These are phyloP conservation scores for Ambrosia artemisiifolia DNA, from an alignment of 129 eudicot genomes.

Conservation along the genomic window DNA sequence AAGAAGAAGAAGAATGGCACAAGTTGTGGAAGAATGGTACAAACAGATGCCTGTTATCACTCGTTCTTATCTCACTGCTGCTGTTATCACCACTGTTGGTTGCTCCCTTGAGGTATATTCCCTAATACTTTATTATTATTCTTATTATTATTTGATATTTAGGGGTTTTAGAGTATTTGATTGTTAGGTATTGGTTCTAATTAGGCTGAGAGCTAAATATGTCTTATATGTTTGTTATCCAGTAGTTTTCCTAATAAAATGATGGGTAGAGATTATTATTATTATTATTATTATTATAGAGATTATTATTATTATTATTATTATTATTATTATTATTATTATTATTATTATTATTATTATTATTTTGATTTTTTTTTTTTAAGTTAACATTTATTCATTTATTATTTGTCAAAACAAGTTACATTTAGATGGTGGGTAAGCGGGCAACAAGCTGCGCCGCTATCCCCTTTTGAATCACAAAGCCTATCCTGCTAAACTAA, in stretches of 20 bases:
- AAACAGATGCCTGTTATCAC: slow-evolving; percentile 91
- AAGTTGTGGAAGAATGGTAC: slow-evolving; percentile 91
- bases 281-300: too few species aligned
- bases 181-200: not conserved
- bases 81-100: slow-evolving; percentile 70
- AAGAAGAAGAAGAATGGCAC: slow-evolving; percentile 59
- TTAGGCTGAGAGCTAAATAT: not conserved
- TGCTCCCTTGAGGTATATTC: slow-evolving; percentile 88
- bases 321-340: too few species aligned
- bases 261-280: not conserved
- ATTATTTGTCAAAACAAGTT: too few species aligned
- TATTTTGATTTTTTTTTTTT: too few species aligned
- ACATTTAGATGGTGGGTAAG: too few species aligned
- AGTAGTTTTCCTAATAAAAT: not conserved
- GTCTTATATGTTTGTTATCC: not conserved
- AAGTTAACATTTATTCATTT: too few species aligned
- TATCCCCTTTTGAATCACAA: too few species aligned
- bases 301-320: too few species aligned
- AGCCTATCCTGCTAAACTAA: too few species aligned
- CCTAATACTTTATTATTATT: not conserved
- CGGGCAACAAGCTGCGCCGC: too few species aligned
- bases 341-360: too few species aligned
- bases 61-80: slow-evolving; percentile 83
- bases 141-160: not conserved
- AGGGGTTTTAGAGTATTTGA: not conserved